A percentile compares a stretch with the other conserved stretches of the same genome.
These are phyloP conservation scores for Tubosaeta sp. DNA, from an alignment of 768 basidiomycete genomes.

Conservation along the genomic window DNA sequence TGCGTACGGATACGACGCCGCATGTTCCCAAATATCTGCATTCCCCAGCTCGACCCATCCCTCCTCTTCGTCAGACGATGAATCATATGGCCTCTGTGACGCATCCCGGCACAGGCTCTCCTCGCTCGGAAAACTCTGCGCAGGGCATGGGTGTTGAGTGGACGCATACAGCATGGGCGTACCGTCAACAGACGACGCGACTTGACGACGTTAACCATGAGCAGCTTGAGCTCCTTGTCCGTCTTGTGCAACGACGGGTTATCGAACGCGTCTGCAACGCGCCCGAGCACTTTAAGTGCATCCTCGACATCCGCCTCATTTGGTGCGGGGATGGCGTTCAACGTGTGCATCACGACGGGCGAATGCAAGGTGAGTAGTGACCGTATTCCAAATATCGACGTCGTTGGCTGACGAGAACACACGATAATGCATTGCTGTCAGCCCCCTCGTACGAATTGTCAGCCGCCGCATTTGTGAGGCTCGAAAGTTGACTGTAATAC, in stretches of 20 bases:
- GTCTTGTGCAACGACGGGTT: conserved; percentile 15
- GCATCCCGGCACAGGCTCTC: conserved; percentile 8
- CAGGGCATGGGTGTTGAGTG: not conserved
- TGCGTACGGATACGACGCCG: conserved; percentile 13
- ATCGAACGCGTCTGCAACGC: conserved; percentile 30
- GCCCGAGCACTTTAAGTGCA: conserved; percentile 21
- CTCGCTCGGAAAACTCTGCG: conserved; percentile 17
- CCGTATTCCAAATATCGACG: not conserved
- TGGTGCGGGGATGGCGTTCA: not conserved
- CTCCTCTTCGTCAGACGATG: conserved; percentile 18
- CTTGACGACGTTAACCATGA: conserved; percentile 22
- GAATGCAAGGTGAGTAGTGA: not conserved
- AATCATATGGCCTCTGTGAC: conserved; percentile 4
- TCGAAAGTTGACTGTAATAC: too few relatives aligned
- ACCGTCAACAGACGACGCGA: conserved; percentile 20
- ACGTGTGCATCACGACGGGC: conserved; percentile 4
- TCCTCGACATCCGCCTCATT: conserved; percentile 7
- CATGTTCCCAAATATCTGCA: conserved; percentile 12
- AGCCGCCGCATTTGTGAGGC: conserved; percentile 3
- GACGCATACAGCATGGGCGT: not conserved
- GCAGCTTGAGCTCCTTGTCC: conserved; percentile 16
- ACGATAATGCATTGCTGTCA: too few relatives aligned
- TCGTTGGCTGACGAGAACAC: conserved; percentile 7
- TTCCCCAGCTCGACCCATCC: conserved; percentile 14
- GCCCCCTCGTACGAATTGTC: conserved; percentile 10